Base-by-base conservation (phyloP, 2,329 filamentous ascomycete genomes). In the Fusarium zealandicum region DNA sequence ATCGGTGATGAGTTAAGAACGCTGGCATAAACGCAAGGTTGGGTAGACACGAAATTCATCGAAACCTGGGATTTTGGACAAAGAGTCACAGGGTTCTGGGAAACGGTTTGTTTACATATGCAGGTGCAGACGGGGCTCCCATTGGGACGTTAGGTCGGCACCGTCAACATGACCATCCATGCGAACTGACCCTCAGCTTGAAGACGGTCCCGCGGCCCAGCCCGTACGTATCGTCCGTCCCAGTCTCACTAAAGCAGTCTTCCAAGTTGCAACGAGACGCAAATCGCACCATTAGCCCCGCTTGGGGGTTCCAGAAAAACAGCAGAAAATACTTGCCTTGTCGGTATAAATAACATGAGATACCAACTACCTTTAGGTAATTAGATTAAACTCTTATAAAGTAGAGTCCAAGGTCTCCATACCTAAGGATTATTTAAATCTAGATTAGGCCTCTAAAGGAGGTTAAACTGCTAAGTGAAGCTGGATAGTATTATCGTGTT, bases 21-120 rank as follows among this genome's bases (percentile, higher is more conserved):
- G 40, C 36, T 36, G 45, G 45, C 59, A 61, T 62, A 50, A 54
- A 44, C 22, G 31, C n/a, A n/a, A n/a, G n/a, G n/a, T n/a, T n/a
- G n/a, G n/a, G n/a, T 41, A 45, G 33, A 42, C 33, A 40, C 51
- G 47, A 55, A 59, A 41, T 49, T 49, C 38, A 25, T 46, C 36
- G 38, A 50, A 42, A 17, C 43, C 48, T 25, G 40, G 39, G 32
- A 30, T 35, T 36, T 37, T 25, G 5, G 22, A n/a, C n/a, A 31
- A 31, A 35, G 20, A 22, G 7, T 35, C 30, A 18, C 38, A 41
- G 30, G 31, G 46, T 36, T 35, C 35, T 17, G 55, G 59, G 59
- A 59, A 32, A 32, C 44, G 45, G 59, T 58, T 63, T 63, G 59
- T 63, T 63, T 63, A 63, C 59, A 63, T 63, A 63, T 62, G 58